A percentile compares a stretch with the other conserved stretches of the same genome.
Conservation (phyloP, 2,329 filamentous ascomycete species). For the Colletotrichum sp. region DNA sequence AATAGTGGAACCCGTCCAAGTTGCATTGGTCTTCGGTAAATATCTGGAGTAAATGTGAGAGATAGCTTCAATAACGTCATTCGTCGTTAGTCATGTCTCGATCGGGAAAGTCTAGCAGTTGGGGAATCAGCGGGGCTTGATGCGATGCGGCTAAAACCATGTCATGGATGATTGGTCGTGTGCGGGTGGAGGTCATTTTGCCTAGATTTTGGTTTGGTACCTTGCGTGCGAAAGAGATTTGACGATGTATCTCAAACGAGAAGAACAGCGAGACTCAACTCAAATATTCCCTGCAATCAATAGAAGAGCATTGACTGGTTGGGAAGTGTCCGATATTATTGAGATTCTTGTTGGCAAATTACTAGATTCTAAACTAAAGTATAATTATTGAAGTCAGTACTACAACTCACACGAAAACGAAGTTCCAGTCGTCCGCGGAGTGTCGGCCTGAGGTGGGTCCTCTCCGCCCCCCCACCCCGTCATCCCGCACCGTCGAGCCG, state of each 20-base stretch:
- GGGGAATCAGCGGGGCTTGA: neutral
- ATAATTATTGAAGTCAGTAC: neutral
- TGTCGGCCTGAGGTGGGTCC: neutral
- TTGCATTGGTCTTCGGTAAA: neutral
- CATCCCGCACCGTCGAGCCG: neutral
- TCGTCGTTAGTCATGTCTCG: neutral
- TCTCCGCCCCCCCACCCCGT: neutral
- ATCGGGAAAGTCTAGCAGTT: neutral
- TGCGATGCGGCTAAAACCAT: neutral
- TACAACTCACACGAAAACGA: neutral
- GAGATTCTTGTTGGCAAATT: too few relatives aligned
- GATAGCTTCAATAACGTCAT: neutral
- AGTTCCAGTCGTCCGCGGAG: neutral
- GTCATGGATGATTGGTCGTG: neutral
- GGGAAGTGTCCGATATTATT: too few relatives aligned
- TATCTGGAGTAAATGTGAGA: neutral
- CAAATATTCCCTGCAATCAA: too few relatives aligned
- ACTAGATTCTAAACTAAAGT: neutral
- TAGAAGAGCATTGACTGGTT: too few relatives aligned
- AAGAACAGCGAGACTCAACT: too few relatives aligned
- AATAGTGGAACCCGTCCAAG: rapidly evolving
- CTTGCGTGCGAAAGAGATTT: neutral
- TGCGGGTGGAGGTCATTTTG: neutral
- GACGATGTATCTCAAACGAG: neutral
- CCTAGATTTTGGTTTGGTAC: too few relatives aligned